Base-by-base conservation (phyloP, 2,329 filamentous ascomycete species). In the Exophiala lecanii-corni region DNA sequence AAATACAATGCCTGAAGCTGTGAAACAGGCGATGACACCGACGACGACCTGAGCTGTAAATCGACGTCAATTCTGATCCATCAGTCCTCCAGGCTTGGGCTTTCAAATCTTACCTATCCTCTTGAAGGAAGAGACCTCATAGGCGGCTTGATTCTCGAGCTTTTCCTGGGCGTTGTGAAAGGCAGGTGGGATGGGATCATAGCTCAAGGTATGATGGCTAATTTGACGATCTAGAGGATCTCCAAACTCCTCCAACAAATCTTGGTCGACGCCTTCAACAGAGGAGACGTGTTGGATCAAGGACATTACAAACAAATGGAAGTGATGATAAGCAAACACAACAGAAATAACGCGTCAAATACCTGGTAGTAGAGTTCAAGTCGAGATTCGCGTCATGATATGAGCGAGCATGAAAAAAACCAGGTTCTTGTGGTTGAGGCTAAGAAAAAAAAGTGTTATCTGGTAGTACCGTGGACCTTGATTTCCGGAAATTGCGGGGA, bases 1-100 rank as follows among this genome's bases (percentile, higher is more conserved):
- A 64, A 92, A 92, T 13, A 91, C 82, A 32, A 89, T 71, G 2
- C 87, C 89, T 2, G 89, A 83, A 3, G 85, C 81, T 43, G 89
- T 72, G 43, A 88, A 75, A 62, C 86, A 89, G 57, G 82, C 83
- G n/a, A 86, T 56, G 2, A 86, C 76, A 2, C 80, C 83, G 31
- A 76, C 70, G 4, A 68, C 60, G 16, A 88, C 78, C 64, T 89
- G 85, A 7, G 76, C 64, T 62, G 34, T 15, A 41, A n/a, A 39
- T 19, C 7, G 33, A 21, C 25, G 18, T 7, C n/a, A n/a, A n/a
- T n/a, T n/a, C n/a, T n/a, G n/a, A n/a, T n/a, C n/a, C n/a, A n/a
- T n/a, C n/a, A n/a, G n/a, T n/a, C n/a, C n/a, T n/a, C n/a, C n/a
- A n/a, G n/a, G n/a, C n/a, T n/a, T n/a, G n/a, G n/a, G n/a, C n/a